phyloP scores from a whole-genome alignment of 1,139 yeast genomes.

The Yamadazyma jaroonii region DNA sequence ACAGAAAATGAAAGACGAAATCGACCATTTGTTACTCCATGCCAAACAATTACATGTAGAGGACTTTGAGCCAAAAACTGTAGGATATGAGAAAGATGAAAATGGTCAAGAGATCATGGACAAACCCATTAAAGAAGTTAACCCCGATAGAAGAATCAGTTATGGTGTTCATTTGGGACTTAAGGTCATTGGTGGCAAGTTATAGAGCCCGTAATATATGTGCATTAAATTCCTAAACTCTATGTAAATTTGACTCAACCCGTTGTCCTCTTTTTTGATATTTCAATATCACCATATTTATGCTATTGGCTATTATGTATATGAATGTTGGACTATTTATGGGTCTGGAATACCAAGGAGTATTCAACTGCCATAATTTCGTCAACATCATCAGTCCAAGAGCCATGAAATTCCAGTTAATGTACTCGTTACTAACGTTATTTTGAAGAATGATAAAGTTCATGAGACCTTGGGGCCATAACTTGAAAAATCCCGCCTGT shows the following conservation, averaged over 20 bases:
- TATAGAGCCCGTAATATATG: constrained; percentile 28
- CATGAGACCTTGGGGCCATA: constrained; percentile 28
- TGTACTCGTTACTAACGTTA: constrained; percentile 4
- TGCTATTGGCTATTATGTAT: constrained; percentile 5
- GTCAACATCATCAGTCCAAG: too few species aligned
- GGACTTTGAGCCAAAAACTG: constrained; percentile 51
- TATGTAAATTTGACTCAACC: too few species aligned
- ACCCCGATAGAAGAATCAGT: constrained; percentile 58
- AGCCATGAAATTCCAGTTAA: too few species aligned
- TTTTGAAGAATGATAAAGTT: constrained; percentile 20
- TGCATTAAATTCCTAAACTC: background rate
- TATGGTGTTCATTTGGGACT: constrained; percentile 64
- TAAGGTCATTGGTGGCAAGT: constrained; percentile 60
- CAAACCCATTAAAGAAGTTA: constrained; percentile 31
- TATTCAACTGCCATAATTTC: background rate
- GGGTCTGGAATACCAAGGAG: constrained; percentile 24
- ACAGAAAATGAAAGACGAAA: constrained; percentile 56
- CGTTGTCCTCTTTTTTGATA: constrained; percentile 4
- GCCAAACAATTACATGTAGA: constrained; percentile 50
- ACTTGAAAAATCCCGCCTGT: constrained; percentile 13
- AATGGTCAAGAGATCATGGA: constrained; percentile 13
- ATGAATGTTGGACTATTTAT: constrained; percentile 18
- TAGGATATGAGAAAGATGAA: constrained; percentile 15
- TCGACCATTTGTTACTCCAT: constrained; percentile 55
- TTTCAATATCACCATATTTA: constrained; percentile 5